These are phyloP conservation scores for Annulohypoxylon maeteangense DNA, from an alignment of 495 filamentous ascomycete genomes.

Conservation along the genomic window DNA sequence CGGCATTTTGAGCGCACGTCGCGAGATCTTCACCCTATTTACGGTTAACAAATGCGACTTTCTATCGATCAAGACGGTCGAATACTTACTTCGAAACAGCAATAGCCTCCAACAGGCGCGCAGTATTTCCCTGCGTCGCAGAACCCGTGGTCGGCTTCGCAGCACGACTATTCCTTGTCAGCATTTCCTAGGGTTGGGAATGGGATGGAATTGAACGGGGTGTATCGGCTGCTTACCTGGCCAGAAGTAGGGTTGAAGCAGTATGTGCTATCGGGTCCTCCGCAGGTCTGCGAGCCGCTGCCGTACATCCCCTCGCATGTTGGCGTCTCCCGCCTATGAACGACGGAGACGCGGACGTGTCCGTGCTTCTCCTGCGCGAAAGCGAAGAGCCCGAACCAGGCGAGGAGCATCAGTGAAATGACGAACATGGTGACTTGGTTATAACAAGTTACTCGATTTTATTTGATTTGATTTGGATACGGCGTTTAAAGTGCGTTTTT, in stretches of 20 bases:
- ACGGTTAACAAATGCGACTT: conserved; percentile 12
- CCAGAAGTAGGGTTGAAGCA: conserved; percentile 52
- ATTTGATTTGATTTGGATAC: neutral
- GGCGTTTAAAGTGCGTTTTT: neutral
- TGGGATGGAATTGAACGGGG: neutral
- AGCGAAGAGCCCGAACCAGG: conserved; percentile 19
- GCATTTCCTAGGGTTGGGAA: neutral
- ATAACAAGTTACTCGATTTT: neutral
- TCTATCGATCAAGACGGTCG: neutral
- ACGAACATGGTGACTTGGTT: conserved; percentile 19
- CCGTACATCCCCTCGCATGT: conserved; percentile 55
- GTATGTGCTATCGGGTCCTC: conserved; percentile 43
- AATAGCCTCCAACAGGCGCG: conserved; percentile 56
- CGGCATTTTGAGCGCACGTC: conserved; percentile 51
- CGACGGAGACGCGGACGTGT: conserved; percentile 18
- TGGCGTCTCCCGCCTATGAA: conserved; percentile 36
- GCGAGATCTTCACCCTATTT: conserved; percentile 51
- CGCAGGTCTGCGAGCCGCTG: conserved; percentile 48
- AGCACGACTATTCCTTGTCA: conserved; percentile 51
- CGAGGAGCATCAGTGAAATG: conserved; percentile 23
- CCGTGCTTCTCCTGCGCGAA: conserved; percentile 25
- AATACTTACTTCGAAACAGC: conserved; percentile 52
- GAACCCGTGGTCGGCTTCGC: conserved; percentile 50
- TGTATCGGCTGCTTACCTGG: conserved; percentile 42
- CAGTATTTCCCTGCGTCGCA: conserved; percentile 53